These are phyloP conservation scores for Microthlaspi erraticum DNA, from an alignment of 345 rosid genomes.

Conservation along the genomic window DNA sequence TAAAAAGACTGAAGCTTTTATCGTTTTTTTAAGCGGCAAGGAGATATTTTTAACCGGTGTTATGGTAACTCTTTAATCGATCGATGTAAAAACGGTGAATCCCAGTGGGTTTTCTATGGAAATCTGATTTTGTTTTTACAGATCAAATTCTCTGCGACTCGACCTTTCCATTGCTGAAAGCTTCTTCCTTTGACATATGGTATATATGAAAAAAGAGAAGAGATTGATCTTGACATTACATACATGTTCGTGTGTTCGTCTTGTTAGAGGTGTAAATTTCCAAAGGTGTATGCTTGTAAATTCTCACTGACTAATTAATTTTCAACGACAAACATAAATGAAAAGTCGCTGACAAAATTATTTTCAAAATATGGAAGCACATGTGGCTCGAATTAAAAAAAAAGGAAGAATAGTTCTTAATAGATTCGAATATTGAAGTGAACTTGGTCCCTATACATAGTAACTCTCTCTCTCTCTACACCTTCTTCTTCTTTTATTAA, in stretches of 20 bases:
- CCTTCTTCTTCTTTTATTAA: no score
- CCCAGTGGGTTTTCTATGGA: conserved; percentile 32
- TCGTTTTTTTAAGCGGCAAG: conserved; percentile 25
- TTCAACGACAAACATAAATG: no score
- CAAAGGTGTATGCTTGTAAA: no score
- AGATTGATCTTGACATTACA: no score
- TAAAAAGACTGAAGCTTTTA: conserved; percentile 29
- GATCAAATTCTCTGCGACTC: not conserved
- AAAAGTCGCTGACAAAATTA: no score
- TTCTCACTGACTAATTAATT: no score
- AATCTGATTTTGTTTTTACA: conserved; percentile 31
- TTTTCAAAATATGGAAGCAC: no score
- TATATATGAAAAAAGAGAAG: no score
- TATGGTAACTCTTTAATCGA: conserved; percentile 33
- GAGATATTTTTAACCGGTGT: conserved; percentile 34
- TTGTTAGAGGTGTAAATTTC: no score
- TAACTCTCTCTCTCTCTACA: no score
- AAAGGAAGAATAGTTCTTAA: not conserved
- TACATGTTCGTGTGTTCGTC: no score
- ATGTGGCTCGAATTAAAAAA: no score
- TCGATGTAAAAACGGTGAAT: conserved; percentile 35
- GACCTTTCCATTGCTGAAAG: not conserved
- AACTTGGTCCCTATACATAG: conserved; percentile 15
- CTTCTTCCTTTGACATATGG: not conserved
- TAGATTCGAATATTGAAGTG: not conserved